Evolutionary conservation across 768 basidiomycete species (phyloP).

Genomic region (Mycena latifolia): DNA sequence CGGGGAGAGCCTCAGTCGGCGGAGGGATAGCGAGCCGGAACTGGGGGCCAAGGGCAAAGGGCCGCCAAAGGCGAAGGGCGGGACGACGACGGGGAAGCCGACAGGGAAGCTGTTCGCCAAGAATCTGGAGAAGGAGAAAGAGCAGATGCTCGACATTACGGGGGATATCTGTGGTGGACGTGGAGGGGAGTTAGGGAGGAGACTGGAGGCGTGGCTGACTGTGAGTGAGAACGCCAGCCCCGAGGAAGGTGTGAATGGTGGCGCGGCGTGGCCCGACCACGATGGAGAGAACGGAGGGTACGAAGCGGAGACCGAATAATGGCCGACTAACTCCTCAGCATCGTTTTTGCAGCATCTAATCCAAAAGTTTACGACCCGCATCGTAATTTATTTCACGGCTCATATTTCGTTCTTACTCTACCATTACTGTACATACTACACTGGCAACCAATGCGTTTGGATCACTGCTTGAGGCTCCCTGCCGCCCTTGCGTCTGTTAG

Average conservation of each 20-base stretch:
- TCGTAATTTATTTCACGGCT: slow-evolving; percentile 22
- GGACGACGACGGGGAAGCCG: slow-evolving; percentile 47
- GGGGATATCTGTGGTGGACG: slow-evolving; percentile 86
- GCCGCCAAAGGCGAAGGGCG: slow-evolving; percentile 30
- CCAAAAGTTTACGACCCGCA: slow-evolving; percentile 21
- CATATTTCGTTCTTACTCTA: slow-evolving; percentile 15
- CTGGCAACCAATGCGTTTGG: neutral
- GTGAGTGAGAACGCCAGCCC: slow-evolving; percentile 49
- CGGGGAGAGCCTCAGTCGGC: slow-evolving; percentile 30
- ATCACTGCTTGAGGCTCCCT: neutral
- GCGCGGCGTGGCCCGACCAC: slow-evolving; percentile 1
- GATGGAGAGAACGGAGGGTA: slow-evolving; percentile 1
- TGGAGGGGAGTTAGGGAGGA: slow-evolving; percentile 80
- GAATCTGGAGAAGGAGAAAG: slow-evolving; percentile 67
- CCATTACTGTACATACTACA: neutral
- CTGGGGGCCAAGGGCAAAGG: slow-evolving; percentile 18
- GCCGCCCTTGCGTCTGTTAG: slow-evolving; percentile 53
- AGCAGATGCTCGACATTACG: slow-evolving; percentile 76
- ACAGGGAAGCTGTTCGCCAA: slow-evolving; percentile 64
- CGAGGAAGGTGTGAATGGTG: slow-evolving; percentile 18
- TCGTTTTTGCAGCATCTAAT: neutral
- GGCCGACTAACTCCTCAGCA: neutral
- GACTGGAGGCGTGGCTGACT: slow-evolving; percentile 82
- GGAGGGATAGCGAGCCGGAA: slow-evolving; percentile 17
- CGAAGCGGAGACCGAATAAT: slow-evolving; percentile 12